Evolutionary conservation across 768 basidiomycete species (phyloP).

Genomic region (Chalciporus chontae): DNA sequence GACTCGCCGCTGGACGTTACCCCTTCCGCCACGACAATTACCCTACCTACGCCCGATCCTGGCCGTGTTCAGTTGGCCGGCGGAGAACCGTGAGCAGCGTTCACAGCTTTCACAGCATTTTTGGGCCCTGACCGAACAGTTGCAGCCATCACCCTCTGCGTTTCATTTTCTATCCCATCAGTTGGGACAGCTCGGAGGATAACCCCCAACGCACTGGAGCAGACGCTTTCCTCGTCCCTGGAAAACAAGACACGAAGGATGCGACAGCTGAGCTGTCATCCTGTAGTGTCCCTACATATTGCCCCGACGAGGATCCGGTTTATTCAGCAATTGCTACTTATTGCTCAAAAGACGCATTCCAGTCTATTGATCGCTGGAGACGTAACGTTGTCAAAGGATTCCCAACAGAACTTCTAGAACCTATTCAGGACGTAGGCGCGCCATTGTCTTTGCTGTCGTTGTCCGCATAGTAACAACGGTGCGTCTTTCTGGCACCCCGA

Average conservation of each 20-base stretch:
- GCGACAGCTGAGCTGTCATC: neutral
- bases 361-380: constrained; percentile 24
- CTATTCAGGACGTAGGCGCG: constrained; percentile 13
- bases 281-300: neutral
- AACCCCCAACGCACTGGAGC: constrained; percentile 33
- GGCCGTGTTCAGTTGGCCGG: constrained; percentile 13
- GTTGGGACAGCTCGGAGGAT: constrained; percentile 21
- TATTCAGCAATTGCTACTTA: constrained; percentile 19
- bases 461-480: neutral
- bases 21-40: constrained; percentile 25
- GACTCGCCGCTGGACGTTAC: constrained; percentile 13
- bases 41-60: constrained; percentile 26
- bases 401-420: constrained; percentile 12
- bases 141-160: constrained; percentile 15
- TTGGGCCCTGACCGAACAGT: neutral
- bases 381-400: constrained; percentile 9
- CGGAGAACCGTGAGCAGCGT: constrained; percentile 12
- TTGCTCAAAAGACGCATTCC: constrained; percentile 19
- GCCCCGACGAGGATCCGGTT: constrained; percentile 37
- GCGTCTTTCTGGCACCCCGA: neutral
- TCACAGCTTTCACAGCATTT: too few species aligned
- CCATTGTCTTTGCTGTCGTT: constrained; percentile 10
- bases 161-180: constrained; percentile 27
- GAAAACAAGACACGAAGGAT: neutral
- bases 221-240: constrained; percentile 40